Percentiles rank a stretch among this genome's conserved stretches.
Evolutionary conservation across 2,329 filamentous ascomycete genomes (phyloP).

Genomic region (Xylaria digitata): DNA sequence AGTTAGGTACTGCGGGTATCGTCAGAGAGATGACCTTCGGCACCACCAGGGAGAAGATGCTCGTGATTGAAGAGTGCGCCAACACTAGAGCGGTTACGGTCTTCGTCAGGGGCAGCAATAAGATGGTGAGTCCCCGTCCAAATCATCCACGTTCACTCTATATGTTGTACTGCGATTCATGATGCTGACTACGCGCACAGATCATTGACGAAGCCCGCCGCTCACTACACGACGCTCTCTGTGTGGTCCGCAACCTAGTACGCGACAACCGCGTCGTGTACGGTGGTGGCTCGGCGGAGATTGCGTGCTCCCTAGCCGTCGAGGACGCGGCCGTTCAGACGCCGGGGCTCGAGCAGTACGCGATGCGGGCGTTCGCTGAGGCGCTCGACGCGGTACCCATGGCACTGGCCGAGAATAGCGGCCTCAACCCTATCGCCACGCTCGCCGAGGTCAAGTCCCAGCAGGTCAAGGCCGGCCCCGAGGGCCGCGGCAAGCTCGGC

Average conservation of each 20-base stretch:
- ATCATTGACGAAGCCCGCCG: conserved; percentile 99
- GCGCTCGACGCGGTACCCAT: conserved; percentile 93
- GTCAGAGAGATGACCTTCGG: conserved; percentile 97
- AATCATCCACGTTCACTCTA: background rate
- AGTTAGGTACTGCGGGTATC: conserved; percentile 88
- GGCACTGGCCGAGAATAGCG: conserved; percentile 97
- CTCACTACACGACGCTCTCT: conserved; percentile 95
- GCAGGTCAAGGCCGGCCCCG: conserved; percentile 79
- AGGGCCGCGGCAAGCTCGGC: conserved; percentile 73
- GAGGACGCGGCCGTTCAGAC: conserved; percentile 96
- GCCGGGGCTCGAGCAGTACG: conserved; percentile 97
- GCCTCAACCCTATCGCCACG: conserved; percentile 94
- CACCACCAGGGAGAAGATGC: conserved; percentile 98
- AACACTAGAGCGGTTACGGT: conserved; percentile 97
- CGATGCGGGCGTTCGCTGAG: conserved; percentile 97
- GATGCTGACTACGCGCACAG: conserved; percentile 56
- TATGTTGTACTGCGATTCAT: background rate
- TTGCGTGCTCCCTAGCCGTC: conserved; percentile 95
- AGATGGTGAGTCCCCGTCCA: conserved; percentile 77
- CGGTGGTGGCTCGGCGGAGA: conserved; percentile 94
- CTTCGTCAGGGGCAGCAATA: conserved; percentile 97
- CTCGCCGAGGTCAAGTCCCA: conserved; percentile 95
- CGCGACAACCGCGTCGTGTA: conserved; percentile 97
- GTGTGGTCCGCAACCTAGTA: conserved; percentile 96
- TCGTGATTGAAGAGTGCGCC: conserved; percentile 98